Percentiles rank a stretch among this genome's conserved stretches.
These are phyloP conservation scores for Cryptococcus sp. DNA, from an alignment of 1,284 basidiomycete species.

Conservation along the genomic window DNA sequence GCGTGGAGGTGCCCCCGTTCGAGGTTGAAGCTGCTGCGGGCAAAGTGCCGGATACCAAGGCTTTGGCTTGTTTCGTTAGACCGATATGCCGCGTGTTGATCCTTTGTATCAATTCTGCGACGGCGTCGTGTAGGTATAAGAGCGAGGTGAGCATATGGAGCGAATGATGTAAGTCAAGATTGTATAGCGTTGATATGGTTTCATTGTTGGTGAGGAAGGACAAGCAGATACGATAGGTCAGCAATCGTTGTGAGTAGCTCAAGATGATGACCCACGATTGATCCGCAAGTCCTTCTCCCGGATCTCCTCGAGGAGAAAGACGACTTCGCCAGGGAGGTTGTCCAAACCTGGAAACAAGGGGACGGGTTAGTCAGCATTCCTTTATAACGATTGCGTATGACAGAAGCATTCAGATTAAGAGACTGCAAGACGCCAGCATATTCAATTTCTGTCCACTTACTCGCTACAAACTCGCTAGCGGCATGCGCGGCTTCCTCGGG, in stretches of 20 bases:
- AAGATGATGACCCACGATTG: conserved; percentile 31
- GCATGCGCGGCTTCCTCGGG: conserved; percentile 69
- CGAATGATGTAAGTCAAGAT: no score
- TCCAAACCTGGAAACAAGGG: conserved; percentile 62
- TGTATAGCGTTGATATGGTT: no score
- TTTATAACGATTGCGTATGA: neutral
- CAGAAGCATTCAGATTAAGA: neutral
- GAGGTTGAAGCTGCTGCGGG: conserved; percentile 10
- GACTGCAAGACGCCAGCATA: neutral
- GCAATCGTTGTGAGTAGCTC: neutral
- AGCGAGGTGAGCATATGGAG: no score
- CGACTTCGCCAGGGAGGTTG: conserved; percentile 71
- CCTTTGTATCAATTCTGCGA: conserved; percentile 36
- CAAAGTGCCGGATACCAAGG: conserved; percentile 11
- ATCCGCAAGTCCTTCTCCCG: conserved; percentile 55
- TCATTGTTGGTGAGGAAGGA: no score
- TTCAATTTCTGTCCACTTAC: conserved; percentile 53
- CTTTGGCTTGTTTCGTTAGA: conserved; percentile 38
- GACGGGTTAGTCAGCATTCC: neutral
- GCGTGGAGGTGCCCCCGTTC: conserved; percentile 3
- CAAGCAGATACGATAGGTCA: neutral
- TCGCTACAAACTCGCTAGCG: conserved; percentile 68
- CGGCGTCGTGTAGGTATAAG: no score
- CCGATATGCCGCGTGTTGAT: conserved; percentile 46
- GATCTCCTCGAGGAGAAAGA: conserved; percentile 71